These are phyloP conservation scores for Zangia roseola DNA, from an alignment of 768 basidiomycete species.

Conservation along the genomic window DNA sequence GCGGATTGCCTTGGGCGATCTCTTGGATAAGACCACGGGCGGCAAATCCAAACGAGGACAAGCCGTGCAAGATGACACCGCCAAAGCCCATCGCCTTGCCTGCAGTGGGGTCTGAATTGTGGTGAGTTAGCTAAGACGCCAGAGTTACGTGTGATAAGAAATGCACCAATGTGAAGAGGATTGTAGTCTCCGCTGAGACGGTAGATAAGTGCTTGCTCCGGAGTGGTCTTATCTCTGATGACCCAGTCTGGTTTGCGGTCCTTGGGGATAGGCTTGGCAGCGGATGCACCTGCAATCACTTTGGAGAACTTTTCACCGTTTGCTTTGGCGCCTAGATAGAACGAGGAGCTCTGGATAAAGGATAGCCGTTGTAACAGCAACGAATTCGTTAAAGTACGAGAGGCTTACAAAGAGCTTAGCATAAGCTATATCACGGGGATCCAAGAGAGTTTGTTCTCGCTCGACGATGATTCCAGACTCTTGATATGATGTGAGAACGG, in stretches of 20 bases:
- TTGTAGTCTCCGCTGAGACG: slow-evolving; percentile 80
- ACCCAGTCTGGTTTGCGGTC: slow-evolving; percentile 61
- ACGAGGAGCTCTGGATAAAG: slow-evolving; percentile 51
- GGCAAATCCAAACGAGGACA: slow-evolving; percentile 79
- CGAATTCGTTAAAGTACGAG: background rate
- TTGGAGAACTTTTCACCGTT: slow-evolving; percentile 63
- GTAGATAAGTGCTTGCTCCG: slow-evolving; percentile 68
- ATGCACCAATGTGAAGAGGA: slow-evolving; percentile 68
- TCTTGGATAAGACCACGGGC: slow-evolving; percentile 72
- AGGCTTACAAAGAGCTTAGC: slow-evolving; percentile 58
- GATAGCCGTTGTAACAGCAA: background rate
- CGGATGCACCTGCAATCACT: slow-evolving; percentile 56
- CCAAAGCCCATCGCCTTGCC: slow-evolving; percentile 78
- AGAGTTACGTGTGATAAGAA: background rate
- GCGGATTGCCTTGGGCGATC: slow-evolving; percentile 59
- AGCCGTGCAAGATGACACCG: slow-evolving; percentile 82
- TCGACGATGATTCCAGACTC: slow-evolving; percentile 77
- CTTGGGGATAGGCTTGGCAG: slow-evolving; percentile 59
- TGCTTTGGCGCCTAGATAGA: slow-evolving; percentile 67
- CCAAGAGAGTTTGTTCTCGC: slow-evolving; percentile 59
- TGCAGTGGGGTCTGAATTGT: slow-evolving; percentile 59
- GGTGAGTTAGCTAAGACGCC: background rate
- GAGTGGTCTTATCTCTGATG: slow-evolving; percentile 58
- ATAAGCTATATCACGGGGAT: slow-evolving; percentile 57
- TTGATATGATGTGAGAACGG: slow-evolving; percentile 24